phyloP scores from a whole-genome alignment of 805 yeast genomes.

The Metschnikowia cerradonensis region DNA sequence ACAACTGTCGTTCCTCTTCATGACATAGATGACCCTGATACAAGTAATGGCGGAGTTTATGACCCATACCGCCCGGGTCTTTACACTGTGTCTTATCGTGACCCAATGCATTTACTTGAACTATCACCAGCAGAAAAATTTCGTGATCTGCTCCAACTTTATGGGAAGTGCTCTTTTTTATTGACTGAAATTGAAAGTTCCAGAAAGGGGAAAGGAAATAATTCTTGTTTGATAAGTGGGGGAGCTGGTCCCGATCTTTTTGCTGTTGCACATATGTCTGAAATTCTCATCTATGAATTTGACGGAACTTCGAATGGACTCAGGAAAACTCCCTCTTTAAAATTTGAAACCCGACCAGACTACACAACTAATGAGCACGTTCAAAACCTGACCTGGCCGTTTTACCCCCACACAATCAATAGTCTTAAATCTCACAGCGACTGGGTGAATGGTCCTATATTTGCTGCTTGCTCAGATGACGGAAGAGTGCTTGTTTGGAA shows the following conservation, averaged over 20 bases:
- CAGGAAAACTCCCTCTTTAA: conserved; percentile 19
- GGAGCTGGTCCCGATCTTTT: conserved; percentile 18
- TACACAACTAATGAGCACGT: conserved; percentile 40
- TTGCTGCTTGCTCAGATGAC: conserved; percentile 52
- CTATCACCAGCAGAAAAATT: conserved; percentile 36
- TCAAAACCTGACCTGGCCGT: conserved; percentile 47
- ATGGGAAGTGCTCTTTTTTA: conserved; percentile 19
- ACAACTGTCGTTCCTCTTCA: not conserved
- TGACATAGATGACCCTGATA: not conserved
- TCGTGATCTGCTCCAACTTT: conserved; percentile 28
- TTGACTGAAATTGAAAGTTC: conserved; percentile 23
- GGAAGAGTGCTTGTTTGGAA: conserved; percentile 46
- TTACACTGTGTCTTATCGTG: not conserved
- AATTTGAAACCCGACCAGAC: conserved; percentile 41
- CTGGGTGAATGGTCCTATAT: conserved; percentile 38
- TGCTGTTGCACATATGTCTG: conserved; percentile 34
- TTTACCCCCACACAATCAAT: conserved; percentile 55
- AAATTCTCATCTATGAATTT: conserved; percentile 31
- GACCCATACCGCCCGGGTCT: not conserved
- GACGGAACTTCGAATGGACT: conserved; percentile 27
- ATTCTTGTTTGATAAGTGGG: conserved; percentile 23
- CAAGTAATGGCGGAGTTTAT: conserved; percentile 1
- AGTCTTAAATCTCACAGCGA: conserved; percentile 34
- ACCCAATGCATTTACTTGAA: conserved; percentile 16
- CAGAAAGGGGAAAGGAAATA: conserved; percentile 41